Conservation (phyloP, 2,329 filamentous ascomycete genomes). For the Neospermospora avenae region DNA sequence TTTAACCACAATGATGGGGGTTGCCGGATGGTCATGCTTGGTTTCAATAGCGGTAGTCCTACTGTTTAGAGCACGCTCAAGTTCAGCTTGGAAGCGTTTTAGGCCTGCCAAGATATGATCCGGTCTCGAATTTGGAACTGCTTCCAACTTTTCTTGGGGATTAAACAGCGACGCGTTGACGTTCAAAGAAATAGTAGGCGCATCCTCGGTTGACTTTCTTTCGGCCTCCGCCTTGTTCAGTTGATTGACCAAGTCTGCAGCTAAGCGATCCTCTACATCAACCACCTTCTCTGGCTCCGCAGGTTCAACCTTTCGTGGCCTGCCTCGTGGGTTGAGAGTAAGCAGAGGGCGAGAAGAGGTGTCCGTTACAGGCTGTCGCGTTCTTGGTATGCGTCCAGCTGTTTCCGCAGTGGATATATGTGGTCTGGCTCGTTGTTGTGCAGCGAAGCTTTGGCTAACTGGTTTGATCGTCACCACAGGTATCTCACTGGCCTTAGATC, state of each 20-base stretch:
- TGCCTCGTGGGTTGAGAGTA: conserved; percentile 12
- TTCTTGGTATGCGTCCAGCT: conserved; percentile 19
- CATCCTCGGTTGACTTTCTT: conserved; percentile 26
- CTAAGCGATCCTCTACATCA: conserved; percentile 33
- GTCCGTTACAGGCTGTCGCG: conserved; percentile 21
- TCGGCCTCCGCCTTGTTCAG: conserved; percentile 24
- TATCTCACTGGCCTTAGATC: conserved; percentile 12
- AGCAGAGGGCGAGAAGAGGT: conserved; percentile 19
- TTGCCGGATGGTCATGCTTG: conserved; percentile 46
- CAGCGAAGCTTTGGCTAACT: conserved; percentile 62
- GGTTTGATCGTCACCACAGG: conserved; percentile 36
- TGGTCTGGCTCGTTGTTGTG: conserved; percentile 59
- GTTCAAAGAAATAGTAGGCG: conserved; percentile 40
- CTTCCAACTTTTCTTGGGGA: conserved; percentile 48
- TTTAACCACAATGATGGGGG: conserved; percentile 67
- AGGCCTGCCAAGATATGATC: conserved; percentile 56
- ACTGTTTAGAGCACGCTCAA: conserved; percentile 61
- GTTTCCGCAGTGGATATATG: conserved; percentile 37
- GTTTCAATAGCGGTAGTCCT: conserved; percentile 60
- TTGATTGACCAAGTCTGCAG: conserved; percentile 31
- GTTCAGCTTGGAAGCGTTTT: conserved; percentile 53
- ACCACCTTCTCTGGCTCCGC: conserved; percentile 21
- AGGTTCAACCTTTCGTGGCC: conserved; percentile 15
- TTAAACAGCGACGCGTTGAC: conserved; percentile 46
- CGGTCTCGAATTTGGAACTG: conserved; percentile 52